Evolutionary conservation across 768 basidiomycete species (phyloP).

Genomic region (Lentinula guzmanii): DNA sequence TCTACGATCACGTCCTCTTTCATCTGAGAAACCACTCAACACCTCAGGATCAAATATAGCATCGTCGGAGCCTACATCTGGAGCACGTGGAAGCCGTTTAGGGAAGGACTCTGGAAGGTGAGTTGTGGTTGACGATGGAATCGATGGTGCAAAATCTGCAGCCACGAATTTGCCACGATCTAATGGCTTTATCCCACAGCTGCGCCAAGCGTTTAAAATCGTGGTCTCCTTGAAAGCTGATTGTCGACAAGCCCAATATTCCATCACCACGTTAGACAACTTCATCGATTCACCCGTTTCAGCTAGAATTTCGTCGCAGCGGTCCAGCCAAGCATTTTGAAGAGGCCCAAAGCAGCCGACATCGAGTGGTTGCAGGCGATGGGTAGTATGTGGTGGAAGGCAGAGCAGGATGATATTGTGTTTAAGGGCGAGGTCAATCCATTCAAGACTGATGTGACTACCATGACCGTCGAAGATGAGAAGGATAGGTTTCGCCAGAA

Average conservation of each 20-base stretch:
- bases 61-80: neutral
- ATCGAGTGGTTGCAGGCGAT: no score
- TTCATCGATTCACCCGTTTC: neutral
- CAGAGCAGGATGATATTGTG: slow-evolving; percentile 24
- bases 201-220: no score
- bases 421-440: slow-evolving; percentile 17
- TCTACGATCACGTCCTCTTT: no score
- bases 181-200: neutral
- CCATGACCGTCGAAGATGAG: slow-evolving; percentile 41
- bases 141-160: neutral
- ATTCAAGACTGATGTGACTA: slow-evolving; percentile 28
- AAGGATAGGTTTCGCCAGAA: slow-evolving; percentile 22
- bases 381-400: slow-evolving; percentile 8
- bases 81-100: neutral
- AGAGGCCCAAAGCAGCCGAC: no score
- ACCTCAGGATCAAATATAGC: neutral
- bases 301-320: neutral
- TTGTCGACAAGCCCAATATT: no score
- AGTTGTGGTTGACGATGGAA: neutral
- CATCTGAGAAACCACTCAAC: neutral
- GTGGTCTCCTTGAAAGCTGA: no score
- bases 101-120: neutral
- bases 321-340: neutral
- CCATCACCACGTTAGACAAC: neutral
- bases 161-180: neutral